Conservation (phyloP, 805 yeast species). For the Helenozyma baotianmanensis region DNA sequence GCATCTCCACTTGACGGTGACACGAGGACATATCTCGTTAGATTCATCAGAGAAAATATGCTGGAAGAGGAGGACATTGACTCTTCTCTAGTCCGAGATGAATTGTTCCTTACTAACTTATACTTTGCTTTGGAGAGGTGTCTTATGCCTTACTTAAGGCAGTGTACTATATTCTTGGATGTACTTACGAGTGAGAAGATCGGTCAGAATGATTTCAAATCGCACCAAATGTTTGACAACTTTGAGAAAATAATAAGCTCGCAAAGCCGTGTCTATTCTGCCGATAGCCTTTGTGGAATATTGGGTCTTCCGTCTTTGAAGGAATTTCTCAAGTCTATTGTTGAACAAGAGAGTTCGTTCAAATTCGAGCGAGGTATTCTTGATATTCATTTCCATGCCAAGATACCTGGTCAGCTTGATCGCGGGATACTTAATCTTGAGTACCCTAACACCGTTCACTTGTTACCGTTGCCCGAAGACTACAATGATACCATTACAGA, state of each 20-base stretch:
- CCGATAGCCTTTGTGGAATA: slow-evolving; percentile 21
- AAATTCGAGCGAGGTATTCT: slow-evolving; percentile 20
- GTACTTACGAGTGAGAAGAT: slow-evolving; percentile 24
- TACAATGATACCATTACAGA: slow-evolving; percentile 25
- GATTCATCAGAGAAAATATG: too few species aligned
- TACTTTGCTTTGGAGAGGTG: slow-evolving; percentile 10
- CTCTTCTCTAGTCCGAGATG: too few species aligned
- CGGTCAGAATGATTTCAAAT: slow-evolving; percentile 22
- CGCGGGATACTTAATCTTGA: slow-evolving; percentile 30
- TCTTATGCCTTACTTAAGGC: slow-evolving; percentile 31
- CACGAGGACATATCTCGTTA: too few species aligned
- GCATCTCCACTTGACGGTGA: too few species aligned
- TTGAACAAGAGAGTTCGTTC: background rate
- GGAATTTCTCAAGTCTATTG: slow-evolving; percentile 13
- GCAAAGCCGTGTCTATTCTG: slow-evolving; percentile 15
- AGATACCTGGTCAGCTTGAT: slow-evolving; percentile 10
- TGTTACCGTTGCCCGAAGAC: slow-evolving; percentile 49
- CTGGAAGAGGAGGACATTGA: too few species aligned
- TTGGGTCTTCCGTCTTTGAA: slow-evolving; percentile 23
- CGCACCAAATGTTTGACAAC: slow-evolving; percentile 13
- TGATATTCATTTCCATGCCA: slow-evolving; percentile 20
- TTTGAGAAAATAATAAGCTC: slow-evolving; percentile 14
- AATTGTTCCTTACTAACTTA: too few species aligned
- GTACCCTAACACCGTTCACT: slow-evolving; percentile 51
- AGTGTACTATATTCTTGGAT: slow-evolving; percentile 29